Evolutionary conservation across 148 eudicot species (phyloP).

Genomic region (Talinum fruticosum): DNA sequence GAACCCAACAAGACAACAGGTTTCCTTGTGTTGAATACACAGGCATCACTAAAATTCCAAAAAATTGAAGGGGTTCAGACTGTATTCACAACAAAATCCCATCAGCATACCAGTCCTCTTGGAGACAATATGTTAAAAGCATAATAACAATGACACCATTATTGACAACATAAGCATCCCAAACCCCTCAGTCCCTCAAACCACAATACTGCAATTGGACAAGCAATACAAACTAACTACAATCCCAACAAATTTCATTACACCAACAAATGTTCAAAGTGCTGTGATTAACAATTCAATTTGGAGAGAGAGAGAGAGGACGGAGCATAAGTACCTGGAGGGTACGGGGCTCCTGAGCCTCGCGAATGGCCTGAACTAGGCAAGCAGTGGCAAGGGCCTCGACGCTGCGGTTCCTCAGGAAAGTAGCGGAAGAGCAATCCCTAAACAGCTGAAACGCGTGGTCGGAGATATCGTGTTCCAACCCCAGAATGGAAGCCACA

Average conservation of each 20-base stretch:
- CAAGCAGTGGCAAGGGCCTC: conserved; percentile 96
- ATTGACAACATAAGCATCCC: not conserved
- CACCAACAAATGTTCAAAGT: not conserved
- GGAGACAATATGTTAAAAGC: not conserved
- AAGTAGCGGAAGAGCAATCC: conserved; percentile 93
- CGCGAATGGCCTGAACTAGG: conserved; percentile 95
- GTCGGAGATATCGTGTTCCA: conserved; percentile 73
- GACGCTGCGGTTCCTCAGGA: conserved; percentile 92
- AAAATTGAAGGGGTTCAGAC: not conserved
- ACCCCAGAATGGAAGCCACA: conserved; percentile 71
- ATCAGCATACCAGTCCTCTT: not conserved
- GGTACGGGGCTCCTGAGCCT: conserved; percentile 94
- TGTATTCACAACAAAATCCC: not conserved
- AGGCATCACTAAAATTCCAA: not conserved
- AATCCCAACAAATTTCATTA: not conserved
- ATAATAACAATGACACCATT: not conserved
- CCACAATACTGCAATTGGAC: not conserved
- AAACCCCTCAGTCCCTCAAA: not conserved
- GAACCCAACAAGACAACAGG: not conserved
- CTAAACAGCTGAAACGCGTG: conserved; percentile 94
- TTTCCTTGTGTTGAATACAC: not conserved
- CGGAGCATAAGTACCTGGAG: conserved; percentile 53
- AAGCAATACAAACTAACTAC: not conserved
- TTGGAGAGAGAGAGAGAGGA: not conserved
- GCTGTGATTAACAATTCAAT: not conserved